Percentiles rank a stretch among this genome's conserved stretches.
Evolutionary conservation across 805 yeast genomes (phyloP).

Genomic region (Ogataea philodendri): DNA sequence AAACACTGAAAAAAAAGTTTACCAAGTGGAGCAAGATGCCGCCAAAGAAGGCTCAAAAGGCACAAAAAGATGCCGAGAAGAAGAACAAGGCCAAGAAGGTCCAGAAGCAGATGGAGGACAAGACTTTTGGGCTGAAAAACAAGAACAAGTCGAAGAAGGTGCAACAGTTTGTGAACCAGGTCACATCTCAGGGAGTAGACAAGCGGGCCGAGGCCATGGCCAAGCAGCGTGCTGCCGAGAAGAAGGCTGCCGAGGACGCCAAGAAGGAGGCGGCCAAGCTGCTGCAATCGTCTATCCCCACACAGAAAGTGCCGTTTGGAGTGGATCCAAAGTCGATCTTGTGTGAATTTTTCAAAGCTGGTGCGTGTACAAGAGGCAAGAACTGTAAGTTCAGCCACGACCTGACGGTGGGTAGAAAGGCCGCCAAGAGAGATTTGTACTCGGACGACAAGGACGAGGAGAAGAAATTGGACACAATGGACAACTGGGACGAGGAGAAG

Average conservation of each 20-base stretch:
- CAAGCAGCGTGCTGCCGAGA: conserved; percentile 77
- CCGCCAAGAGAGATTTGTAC: conserved; percentile 87
- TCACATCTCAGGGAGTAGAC: conserved; percentile 58
- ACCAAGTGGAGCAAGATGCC: conserved; percentile 51
- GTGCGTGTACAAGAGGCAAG: conserved; percentile 78
- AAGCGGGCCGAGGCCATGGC: conserved; percentile 47
- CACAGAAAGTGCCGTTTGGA: conserved; percentile 91
- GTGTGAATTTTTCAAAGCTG: conserved; percentile 84
- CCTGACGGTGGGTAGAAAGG: conserved; percentile 78
- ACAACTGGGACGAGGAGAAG: conserved; percentile 95
- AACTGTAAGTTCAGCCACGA: conserved; percentile 94
- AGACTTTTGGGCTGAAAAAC: conserved; percentile 93
- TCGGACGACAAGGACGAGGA: conserved; percentile 71
- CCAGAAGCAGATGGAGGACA: conserved; percentile 69
- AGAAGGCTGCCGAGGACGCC: conserved; percentile 88
- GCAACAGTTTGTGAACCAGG: conserved; percentile 67
- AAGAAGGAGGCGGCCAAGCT: conserved; percentile 82
- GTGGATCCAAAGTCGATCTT: conserved; percentile 94
- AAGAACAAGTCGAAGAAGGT: conserved; percentile 93
- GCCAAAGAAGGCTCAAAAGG: conserved; percentile 60
- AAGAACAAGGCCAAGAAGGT: conserved; percentile 61
- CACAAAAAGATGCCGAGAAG: conserved; percentile 53
- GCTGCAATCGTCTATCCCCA: conserved; percentile 60
- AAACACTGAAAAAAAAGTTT: conserved; percentile 13
- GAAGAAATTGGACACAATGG: conserved; percentile 75